Evolutionary conservation across 306 rosid species (phyloP).

Genomic region (Castanea sativa): DNA sequence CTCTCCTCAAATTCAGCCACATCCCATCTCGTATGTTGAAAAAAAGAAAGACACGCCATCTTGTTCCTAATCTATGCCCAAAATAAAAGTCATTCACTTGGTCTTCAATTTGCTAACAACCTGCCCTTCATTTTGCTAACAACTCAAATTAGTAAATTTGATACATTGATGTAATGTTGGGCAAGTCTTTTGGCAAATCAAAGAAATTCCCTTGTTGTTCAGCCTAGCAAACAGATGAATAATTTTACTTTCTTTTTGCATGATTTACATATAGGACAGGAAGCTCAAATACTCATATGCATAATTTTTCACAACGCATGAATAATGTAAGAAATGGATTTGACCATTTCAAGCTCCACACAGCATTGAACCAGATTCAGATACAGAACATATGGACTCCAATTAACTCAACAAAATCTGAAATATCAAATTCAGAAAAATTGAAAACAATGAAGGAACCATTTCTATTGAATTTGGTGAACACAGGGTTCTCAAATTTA

Average conservation of each 20-base stretch:
- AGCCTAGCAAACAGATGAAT: background rate
- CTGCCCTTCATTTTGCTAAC: background rate
- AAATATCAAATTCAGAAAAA: background rate
- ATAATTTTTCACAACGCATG: background rate
- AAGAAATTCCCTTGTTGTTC: background rate
- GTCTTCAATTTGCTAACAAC: background rate
- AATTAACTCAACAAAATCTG: background rate
- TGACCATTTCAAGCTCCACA: background rate
- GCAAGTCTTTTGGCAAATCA: background rate
- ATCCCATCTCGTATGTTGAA: background rate
- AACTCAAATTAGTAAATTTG: background rate
- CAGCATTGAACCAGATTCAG: background rate
- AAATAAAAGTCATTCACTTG: background rate
- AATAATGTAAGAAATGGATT: background rate
- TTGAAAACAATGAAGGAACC: background rate
- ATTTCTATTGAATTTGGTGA: background rate
- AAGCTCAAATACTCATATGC: background rate
- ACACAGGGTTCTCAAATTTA: background rate
- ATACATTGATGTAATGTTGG: background rate
- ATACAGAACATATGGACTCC: background rate
- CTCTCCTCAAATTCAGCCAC: too few species aligned
- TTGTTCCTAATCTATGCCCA: background rate
- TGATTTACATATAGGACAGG: background rate
- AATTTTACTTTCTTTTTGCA: background rate
- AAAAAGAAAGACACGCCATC: too few species aligned